These are phyloP conservation scores for Lentinula sp. DNA, from an alignment of 768 basidiomycete genomes.

Conservation along the genomic window DNA sequence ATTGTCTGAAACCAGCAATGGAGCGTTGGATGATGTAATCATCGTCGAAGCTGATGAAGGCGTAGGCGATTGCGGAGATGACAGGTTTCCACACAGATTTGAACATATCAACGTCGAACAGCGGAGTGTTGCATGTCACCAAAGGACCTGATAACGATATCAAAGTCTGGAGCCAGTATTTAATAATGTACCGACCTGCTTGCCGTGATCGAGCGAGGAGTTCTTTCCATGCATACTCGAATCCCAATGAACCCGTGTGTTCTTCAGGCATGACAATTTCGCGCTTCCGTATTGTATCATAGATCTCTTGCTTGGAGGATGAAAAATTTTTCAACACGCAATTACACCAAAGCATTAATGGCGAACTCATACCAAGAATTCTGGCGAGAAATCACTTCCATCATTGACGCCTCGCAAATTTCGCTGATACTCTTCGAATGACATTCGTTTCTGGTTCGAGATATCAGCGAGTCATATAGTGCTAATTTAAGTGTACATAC, in stretches of 20 bases:
- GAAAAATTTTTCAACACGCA: background rate
- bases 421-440: conserved; percentile 87
- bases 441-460: conserved; percentile 83
- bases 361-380: conserved; percentile 63
- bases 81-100: conserved; percentile 87
- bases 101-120: conserved; percentile 93
- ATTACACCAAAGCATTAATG: background rate
- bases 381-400: conserved; percentile 72
- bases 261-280: conserved; percentile 99
- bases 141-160: conserved; percentile 41
- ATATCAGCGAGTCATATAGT: conserved; percentile 3
- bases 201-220: conserved; percentile 75
- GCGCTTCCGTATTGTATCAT: conserved; percentile 87
- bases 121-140: conserved; percentile 71
- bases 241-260: conserved; percentile 92
- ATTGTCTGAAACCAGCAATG: conserved; percentile 95
- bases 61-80: conserved; percentile 91
- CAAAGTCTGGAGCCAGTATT: conserved; percentile 2
- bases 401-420: conserved; percentile 94
- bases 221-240: conserved; percentile 99
- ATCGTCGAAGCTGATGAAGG: conserved; percentile 94
- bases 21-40: conserved; percentile 94
- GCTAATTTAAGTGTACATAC: conserved; percentile 34
- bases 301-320: conserved; percentile 69
- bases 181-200: conserved; percentile 44